Base-by-base conservation (phyloP, 116 monocot species). In the Cymodocea nodosa region DNA sequence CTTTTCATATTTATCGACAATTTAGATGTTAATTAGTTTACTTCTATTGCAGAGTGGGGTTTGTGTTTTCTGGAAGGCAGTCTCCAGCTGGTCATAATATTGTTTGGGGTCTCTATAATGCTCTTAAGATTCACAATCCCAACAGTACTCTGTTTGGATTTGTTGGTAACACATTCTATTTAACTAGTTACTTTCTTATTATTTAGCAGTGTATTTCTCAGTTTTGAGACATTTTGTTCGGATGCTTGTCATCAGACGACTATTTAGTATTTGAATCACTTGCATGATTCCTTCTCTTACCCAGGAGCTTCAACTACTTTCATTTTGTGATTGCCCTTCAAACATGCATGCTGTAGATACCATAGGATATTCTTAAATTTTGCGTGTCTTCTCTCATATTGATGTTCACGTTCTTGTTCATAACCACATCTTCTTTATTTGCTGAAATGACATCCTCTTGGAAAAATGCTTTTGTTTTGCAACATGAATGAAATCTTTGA, bases 71-170 rank as follows among this genome's bases (percentile, higher is more conserved):
- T 68, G 89, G 93, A 36, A 83, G 93, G 63, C 89, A 85, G 75
- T 83, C 85, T 13, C 93, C 89, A 23, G 93, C 89, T 58, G 93
- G 93, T 50, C 88, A 93, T 71, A 93, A 89, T 77, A 81, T 89
- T 17, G 75, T 88, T 48, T 93, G 85, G 83, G 89, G 89, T 23
- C 66, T 85, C 22, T 71, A 85, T 52, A 59, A 75, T 76, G 89
- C 89, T 58, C 64, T 89, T 13, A 85, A 83, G 74, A 37, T 66
- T 51, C 80, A 76, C 59, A 89, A 89, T 49, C 62, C 69, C 24
- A 65, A 67, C 12, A 83, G 73, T 66, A 39, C 70, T 66, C 69
- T 89, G 52, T 73, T 89, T 74, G 89, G 89, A 44, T 85, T 89
- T 81, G 25, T 85, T 60, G 89, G 89, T 82, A 77, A 44, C 58